Conservation (phyloP, 257 asterid species). For the Nicotiana tomentosiformis region DNA sequence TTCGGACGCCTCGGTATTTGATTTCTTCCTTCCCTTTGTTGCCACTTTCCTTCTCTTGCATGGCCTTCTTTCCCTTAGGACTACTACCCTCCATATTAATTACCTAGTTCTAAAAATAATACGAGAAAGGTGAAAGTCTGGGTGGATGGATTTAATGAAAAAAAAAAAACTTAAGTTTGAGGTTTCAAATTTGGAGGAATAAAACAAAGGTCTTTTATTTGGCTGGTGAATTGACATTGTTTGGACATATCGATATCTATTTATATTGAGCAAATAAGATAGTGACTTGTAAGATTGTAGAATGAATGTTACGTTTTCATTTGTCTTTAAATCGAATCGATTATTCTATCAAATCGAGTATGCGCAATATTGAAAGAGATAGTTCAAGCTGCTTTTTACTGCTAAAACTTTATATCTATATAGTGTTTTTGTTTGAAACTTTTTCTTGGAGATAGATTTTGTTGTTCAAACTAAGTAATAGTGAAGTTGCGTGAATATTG, state of each 20-base stretch:
- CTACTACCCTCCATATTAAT: slow-evolving; percentile 16
- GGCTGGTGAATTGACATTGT: not conserved
- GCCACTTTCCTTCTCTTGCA: not conserved
- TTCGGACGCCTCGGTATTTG: slow-evolving; percentile 15
- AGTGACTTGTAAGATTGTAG: not conserved
- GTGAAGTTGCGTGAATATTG: not conserved
- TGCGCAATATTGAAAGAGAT: not conserved
- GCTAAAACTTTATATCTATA: slow-evolving; percentile 8
- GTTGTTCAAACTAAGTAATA: not conserved
- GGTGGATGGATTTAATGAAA: not conserved
- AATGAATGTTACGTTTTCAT: not conserved
- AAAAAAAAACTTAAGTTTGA: not conserved
- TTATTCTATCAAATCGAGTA: not conserved
- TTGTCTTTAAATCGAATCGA: not conserved
- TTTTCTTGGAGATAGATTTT: not conserved
- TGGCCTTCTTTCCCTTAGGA: not conserved
- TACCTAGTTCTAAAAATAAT: not conserved
- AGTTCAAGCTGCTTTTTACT: slow-evolving; percentile 5
- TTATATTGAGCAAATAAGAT: not conserved
- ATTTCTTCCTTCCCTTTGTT: slow-evolving; percentile 10
- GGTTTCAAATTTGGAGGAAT: not conserved
- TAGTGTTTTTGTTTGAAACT: not conserved
- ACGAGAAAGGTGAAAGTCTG: too few relatives aligned
- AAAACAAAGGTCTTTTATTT: not conserved
- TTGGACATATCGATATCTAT: not conserved